Evolutionary conservation across 768 basidiomycete species (phyloP).

Genomic region (Cubamyces lactineus): DNA sequence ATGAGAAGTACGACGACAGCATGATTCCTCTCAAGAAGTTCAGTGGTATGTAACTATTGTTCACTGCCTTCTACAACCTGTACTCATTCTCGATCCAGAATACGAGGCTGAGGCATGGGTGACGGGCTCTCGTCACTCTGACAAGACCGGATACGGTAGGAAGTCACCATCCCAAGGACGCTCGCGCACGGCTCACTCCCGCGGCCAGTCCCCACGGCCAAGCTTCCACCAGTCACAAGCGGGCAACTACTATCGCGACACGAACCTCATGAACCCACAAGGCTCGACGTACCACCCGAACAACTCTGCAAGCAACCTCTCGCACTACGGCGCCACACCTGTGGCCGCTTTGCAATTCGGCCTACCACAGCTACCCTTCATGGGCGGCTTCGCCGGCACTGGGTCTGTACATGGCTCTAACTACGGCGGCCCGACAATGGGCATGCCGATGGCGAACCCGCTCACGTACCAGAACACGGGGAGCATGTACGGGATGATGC

Average conservation of each 20-base stretch:
- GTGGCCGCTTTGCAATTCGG: conserved; percentile 47
- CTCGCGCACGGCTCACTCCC: conserved; percentile 55
- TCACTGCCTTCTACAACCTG: conserved; percentile 7
- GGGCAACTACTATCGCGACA: conserved; percentile 91
- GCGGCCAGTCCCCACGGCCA: conserved; percentile 61
- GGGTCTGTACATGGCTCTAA: conserved; percentile 76
- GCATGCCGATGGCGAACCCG: conserved; percentile 46
- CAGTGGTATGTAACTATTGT: conserved; percentile 64
- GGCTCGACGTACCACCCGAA: conserved; percentile 61
- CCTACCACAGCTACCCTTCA: conserved; percentile 66
- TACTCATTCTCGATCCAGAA: conserved; percentile 49
- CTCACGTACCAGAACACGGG: conserved; percentile 73
- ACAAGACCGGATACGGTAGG: conserved; percentile 64
- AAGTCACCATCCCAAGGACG: conserved; percentile 55
- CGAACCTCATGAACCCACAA: conserved; percentile 64
- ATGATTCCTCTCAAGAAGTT: conserved; percentile 99
- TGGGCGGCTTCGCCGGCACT: conserved; percentile 67
- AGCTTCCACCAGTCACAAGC: conserved; percentile 70
- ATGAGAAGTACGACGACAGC: conserved; percentile 95
- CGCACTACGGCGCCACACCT: conserved; percentile 45
- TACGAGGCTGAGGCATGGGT: conserved; percentile 96
- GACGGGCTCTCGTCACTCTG: conserved; percentile 70
- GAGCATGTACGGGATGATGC: conserved; percentile 74
- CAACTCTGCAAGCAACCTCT: conserved; percentile 62
- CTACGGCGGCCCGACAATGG: conserved; percentile 49